Base-by-base conservation (phyloP, 306 rosid genomes). In the Cucumis cinereus region DNA sequence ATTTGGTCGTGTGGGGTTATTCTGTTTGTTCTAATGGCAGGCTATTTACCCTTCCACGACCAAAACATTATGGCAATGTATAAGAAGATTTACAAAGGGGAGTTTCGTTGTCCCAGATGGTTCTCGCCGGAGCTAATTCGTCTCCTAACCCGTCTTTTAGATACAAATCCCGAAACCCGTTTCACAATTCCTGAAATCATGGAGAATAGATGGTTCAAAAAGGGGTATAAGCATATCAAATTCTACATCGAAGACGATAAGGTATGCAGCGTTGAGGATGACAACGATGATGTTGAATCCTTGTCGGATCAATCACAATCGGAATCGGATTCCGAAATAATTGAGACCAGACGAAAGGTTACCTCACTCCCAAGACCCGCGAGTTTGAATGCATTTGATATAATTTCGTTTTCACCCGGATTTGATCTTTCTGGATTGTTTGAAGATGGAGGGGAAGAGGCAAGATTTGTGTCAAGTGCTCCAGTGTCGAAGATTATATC, bases 1-100 rank as follows among this genome's bases (percentile, higher is more conserved):
- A 87, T 93, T 15, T 93, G 98, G 98, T 89, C 98, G 2, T 93
- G 98, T 63, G 98, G 98, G 61, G 89, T 93, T 45, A 81, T 93
- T 1, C 77, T 93, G 81, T 93, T 93, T 68, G 97, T 93, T 43
- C 79, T 93, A 40, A 93, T 93, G 97, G 98, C 98, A 0, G 98
- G 98, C 2, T 86, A 93, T 77, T 81, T 93, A 36, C 98, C 98
- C 10, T 93, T 93, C 45, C 97, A 93, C 30, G 98, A 93, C 45
- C 96, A 91, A 43, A 93, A 93, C 79, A 82, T 93, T 1, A 91
- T 93, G 98, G 87, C 93, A 1, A 93, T 93, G 96, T 91, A 91
- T 33, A 93, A 89, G 89, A 93, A 91, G 79, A 93, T 93, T 60
- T 93, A 93, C 52, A 89, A 75, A 54, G 98, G 98, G 4, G 96